Evolutionary conservation across 805 yeast species (phyloP), one percentile per base, ranked within the genome.

Genomic region (Helenozyma baotianmanensis): DNA sequence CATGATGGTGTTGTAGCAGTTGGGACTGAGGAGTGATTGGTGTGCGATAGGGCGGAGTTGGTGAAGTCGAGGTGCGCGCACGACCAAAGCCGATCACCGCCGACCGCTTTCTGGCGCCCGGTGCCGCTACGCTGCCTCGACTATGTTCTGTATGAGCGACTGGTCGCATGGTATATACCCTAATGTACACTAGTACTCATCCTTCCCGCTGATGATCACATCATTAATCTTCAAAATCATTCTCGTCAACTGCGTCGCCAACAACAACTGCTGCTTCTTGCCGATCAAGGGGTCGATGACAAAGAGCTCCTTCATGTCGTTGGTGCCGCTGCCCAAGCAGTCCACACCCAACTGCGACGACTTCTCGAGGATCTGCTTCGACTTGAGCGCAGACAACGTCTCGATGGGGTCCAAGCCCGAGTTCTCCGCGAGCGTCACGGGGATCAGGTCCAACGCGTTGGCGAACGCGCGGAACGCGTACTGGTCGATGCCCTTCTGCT

Each of bases 281-380:
- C 98, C 97, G 50, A 92, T 89, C 57, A 87, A 78, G 35, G 99
- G 97, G 61, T 92, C 98, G 48, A 92, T 88, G 30, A 92, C 96
- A 58, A 90, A 92, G 53, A 84, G 69, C 53, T 88, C 87, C 56
- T 81, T 84, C 98, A 92, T 92, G 60, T 92, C 94, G 57, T 81
- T 86, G 30, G 84, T 76, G 31, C 92, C 92, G 47, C 72, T 74
- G 43, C 94, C 95, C 54, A 94, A 68, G 67, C 97, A 89, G 62
- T 92, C 98, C 32, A 92, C 95, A 51, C 98, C 98, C 45, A 88
- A 67, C 32, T 77, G 68, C 15, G 92, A 67, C 40, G 72, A 74
- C 22, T 72, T 63, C 56, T 84, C 90, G 47, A 75, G 75, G 14
- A 85, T 80, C 57, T 92, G 98, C 50, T 79, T 78, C 32, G 96